Conservation (phyloP, 257 asterid species). For the Nemophila menziesii region DNA sequence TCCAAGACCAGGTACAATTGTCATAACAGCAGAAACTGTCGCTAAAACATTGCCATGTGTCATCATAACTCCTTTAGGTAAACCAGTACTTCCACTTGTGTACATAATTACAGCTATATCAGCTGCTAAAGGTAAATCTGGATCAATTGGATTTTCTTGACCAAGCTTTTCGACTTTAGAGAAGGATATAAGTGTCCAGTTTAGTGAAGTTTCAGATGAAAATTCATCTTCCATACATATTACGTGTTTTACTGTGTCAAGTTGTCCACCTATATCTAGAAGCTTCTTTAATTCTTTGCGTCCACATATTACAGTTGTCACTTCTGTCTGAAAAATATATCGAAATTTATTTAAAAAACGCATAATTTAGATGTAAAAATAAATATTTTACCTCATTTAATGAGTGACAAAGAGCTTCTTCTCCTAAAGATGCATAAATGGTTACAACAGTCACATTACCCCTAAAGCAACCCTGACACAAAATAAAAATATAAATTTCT, state of each 20-base stretch:
- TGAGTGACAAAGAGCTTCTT: slow-evolving; percentile 93
- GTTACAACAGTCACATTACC: slow-evolving; percentile 92
- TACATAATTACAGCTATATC: slow-evolving; percentile 97
- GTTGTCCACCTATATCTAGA: slow-evolving; percentile 68
- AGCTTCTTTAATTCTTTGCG: slow-evolving; percentile 79
- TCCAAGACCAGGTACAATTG: slow-evolving; percentile 75
- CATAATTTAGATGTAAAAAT: no score
- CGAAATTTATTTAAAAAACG: no score
- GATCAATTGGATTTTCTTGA: slow-evolving; percentile 53
- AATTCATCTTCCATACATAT: slow-evolving; percentile 79
- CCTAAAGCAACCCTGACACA: slow-evolving; percentile 81
- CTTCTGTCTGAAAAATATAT: slow-evolving; percentile 77
- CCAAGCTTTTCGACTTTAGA: slow-evolving; percentile 67
- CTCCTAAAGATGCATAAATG: slow-evolving; percentile 92
- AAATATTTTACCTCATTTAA: slow-evolving; percentile 59
- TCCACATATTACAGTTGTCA: slow-evolving; percentile 92
- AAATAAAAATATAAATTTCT: slow-evolving; percentile 9
- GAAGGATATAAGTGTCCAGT: slow-evolving; percentile 62
- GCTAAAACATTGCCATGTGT: slow-evolving; percentile 87
- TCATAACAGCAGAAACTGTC: slow-evolving; percentile 86
- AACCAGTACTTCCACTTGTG: slow-evolving; percentile 98
- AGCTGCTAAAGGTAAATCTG: slow-evolving; percentile 76
- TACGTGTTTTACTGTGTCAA: slow-evolving; percentile 73
- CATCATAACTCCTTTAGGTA: slow-evolving; percentile 99
- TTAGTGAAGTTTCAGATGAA: slow-evolving; percentile 38